A percentile compares a stretch with the other conserved stretches of the same genome.
Evolutionary conservation across 805 yeast species (phyloP).

Genomic region (Candida saitoana): DNA sequence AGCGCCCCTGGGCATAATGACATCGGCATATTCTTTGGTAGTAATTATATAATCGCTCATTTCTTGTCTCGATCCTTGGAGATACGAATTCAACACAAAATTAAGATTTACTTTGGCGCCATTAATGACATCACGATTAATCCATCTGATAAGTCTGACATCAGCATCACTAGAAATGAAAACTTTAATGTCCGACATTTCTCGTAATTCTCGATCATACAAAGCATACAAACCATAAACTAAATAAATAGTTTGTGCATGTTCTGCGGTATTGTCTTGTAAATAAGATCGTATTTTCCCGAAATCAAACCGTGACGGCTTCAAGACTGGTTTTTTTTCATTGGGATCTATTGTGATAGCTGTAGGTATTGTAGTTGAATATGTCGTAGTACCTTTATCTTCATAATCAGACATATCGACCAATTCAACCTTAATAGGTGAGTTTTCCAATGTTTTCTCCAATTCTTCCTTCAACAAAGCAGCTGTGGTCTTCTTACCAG

Average conservation of each 20-base stretch:
- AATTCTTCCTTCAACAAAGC: slow-evolving; percentile 30
- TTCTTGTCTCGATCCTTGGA: slow-evolving; percentile 58
- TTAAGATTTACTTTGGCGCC: slow-evolving; percentile 22
- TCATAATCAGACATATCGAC: slow-evolving; percentile 46
- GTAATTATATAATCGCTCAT: slow-evolving; percentile 61
- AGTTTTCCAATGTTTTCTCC: slow-evolving; percentile 8
- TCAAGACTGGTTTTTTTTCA: slow-evolving; percentile 18
- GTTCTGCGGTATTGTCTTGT: slow-evolving; percentile 9
- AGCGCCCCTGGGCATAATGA: slow-evolving; percentile 68
- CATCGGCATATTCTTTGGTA: slow-evolving; percentile 73
- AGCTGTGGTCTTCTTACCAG: slow-evolving; percentile 48
- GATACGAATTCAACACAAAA: slow-evolving; percentile 42
- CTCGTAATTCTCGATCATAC: slow-evolving; percentile 54
- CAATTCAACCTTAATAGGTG: slow-evolving; percentile 20
- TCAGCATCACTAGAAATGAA: slow-evolving; percentile 86
- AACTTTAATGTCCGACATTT: slow-evolving; percentile 58
- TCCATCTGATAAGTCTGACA: slow-evolving; percentile 77
- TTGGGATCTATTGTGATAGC: slow-evolving; percentile 27
- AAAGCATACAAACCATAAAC: slow-evolving; percentile 81
- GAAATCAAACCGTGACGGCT: slow-evolving; percentile 44
- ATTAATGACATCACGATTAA: slow-evolving; percentile 39
- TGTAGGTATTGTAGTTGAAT: slow-evolving; percentile 18
- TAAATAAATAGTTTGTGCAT: slow-evolving; percentile 30
- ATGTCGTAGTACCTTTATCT: slow-evolving; percentile 19
- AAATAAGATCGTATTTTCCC: slow-evolving; percentile 19